phyloP scores from a whole-genome alignment of 805 yeast genomes.

The Myxozyma geophila region DNA sequence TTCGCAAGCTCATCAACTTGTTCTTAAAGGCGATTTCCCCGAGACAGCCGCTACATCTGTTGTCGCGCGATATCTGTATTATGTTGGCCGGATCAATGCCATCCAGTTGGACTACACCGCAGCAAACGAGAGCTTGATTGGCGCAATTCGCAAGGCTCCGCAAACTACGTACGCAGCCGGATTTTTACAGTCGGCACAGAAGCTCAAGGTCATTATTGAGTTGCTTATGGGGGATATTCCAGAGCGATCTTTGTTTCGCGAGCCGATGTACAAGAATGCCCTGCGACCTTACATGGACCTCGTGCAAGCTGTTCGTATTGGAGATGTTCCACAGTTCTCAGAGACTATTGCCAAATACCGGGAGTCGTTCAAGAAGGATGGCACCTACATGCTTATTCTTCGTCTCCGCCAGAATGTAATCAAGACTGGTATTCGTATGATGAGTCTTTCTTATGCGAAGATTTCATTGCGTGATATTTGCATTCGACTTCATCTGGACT shows the following conservation, averaged over 20 bases:
- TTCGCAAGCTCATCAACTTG: slow-evolving; percentile 84
- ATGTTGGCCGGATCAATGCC: slow-evolving; percentile 86
- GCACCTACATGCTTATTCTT: slow-evolving; percentile 79
- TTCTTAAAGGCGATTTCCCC: slow-evolving; percentile 88
- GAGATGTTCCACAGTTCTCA: slow-evolving; percentile 83
- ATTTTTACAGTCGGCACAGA: slow-evolving; percentile 85
- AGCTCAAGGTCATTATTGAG: slow-evolving; percentile 85
- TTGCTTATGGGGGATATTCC: slow-evolving; percentile 97
- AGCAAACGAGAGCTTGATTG: slow-evolving; percentile 86
- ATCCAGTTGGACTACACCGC: slow-evolving; percentile 90
- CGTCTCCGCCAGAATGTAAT: slow-evolving; percentile 95
- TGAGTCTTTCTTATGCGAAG: slow-evolving; percentile 85
- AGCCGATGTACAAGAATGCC: slow-evolving; percentile 60
- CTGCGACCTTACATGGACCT: slow-evolving; percentile 83
- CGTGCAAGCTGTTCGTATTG: slow-evolving; percentile 88
- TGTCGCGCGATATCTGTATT: slow-evolving; percentile 89
- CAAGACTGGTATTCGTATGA: slow-evolving; percentile 94
- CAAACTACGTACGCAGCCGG: slow-evolving; percentile 85
- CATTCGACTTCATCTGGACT: slow-evolving; percentile 85
- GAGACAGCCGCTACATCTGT: slow-evolving; percentile 81
- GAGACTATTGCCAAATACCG: slow-evolving; percentile 69
- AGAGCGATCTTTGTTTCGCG: slow-evolving; percentile 78
- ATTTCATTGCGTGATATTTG: slow-evolving; percentile 94
- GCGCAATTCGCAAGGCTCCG: slow-evolving; percentile 97
- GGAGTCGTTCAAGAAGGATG: slow-evolving; percentile 68